phyloP scores from a whole-genome alignment of 1,284 basidiomycete species.

The Austropuccinia psidii region DNA sequence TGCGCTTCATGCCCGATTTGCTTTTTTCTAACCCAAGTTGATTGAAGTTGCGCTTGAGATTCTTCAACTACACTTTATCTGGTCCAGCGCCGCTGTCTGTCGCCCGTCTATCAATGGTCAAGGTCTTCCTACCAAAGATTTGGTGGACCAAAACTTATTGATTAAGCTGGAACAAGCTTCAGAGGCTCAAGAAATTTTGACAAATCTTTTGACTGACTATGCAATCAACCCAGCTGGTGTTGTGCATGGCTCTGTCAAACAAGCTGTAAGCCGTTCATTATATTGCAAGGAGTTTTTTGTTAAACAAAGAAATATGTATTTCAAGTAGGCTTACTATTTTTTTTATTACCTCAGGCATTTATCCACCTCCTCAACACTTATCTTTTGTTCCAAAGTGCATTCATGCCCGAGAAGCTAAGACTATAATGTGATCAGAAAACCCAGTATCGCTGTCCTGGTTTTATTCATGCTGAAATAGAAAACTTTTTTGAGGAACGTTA shows the following conservation, averaged over 20 bases:
- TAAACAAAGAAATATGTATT: no score
- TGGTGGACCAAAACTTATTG: not conserved
- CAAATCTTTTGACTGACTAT: conserved; percentile 4
- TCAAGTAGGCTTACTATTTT: no score
- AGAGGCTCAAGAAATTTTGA: conserved; percentile 5
- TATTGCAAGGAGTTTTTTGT: no score
- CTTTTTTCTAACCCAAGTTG: not conserved
- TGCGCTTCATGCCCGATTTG: no score
- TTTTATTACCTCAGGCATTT: conserved; percentile 36
- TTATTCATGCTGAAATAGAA: conserved; percentile 43
- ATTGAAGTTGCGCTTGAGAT: conserved; percentile 33
- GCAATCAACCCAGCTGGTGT: not conserved
- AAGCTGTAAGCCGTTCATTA: conserved; percentile 21
- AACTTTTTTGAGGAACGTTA: conserved; percentile 31
- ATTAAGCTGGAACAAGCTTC: not conserved
- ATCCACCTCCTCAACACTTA: conserved; percentile 34
- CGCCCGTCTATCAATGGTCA: not conserved
- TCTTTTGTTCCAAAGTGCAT: conserved; percentile 15
- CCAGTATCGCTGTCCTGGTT: conserved; percentile 42
- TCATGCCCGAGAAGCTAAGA: conserved; percentile 37
- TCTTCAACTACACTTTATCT: conserved; percentile 30
- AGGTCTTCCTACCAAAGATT: not conserved
- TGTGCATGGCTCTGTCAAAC: conserved; percentile 1
- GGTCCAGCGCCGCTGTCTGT: conserved; percentile 16
- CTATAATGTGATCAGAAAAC: conserved; percentile 41